A percentile compares a stretch with the other conserved stretches of the same genome.
Evolutionary conservation across 768 basidiomycete species (phyloP).

Genomic region (Chlorophyllum brunneum): DNA sequence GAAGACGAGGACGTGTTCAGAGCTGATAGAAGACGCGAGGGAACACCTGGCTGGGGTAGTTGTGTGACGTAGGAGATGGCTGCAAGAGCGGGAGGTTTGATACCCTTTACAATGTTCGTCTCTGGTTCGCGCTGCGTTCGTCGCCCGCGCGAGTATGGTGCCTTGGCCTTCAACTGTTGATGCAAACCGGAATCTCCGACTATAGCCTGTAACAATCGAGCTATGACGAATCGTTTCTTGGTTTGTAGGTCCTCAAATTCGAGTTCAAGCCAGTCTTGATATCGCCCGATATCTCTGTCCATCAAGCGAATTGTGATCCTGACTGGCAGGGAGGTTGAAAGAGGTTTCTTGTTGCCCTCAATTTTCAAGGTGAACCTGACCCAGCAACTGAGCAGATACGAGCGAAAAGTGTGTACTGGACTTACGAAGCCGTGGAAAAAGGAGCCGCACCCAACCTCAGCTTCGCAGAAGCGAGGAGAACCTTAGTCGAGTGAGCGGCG

Average conservation of each 20-base stretch:
- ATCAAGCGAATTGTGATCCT: conserved; percentile 28
- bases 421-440: conserved; percentile 7
- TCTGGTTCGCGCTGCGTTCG: conserved; percentile 29
- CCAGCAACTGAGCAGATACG: background rate
- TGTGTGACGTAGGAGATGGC: conserved; percentile 37
- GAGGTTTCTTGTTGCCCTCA: conserved; percentile 13
- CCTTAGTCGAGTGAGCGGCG: conserved; percentile 23
- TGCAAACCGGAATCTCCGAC: conserved; percentile 45
- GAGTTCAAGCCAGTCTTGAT: conserved; percentile 50
- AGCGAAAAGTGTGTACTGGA: background rate
- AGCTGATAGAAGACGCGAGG: conserved; percentile 22
- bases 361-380: conserved; percentile 25
- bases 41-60: conserved; percentile 38
- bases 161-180: conserved; percentile 36
- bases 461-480: conserved; percentile 16
- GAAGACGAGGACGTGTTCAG: conserved; percentile 25
- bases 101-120: conserved; percentile 35
- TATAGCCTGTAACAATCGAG: conserved; percentile 36
- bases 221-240: conserved; percentile 43
- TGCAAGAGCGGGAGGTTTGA: conserved; percentile 35
- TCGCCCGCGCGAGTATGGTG: conserved; percentile 42
- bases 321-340: conserved; percentile 22
- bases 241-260: conserved; percentile 42
- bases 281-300: conserved; percentile 39
- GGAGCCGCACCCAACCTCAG: background rate